These are phyloP conservation scores for Penicillium sp. DNA, from an alignment of 2,329 filamentous ascomycete genomes.

Conservation along the genomic window DNA sequence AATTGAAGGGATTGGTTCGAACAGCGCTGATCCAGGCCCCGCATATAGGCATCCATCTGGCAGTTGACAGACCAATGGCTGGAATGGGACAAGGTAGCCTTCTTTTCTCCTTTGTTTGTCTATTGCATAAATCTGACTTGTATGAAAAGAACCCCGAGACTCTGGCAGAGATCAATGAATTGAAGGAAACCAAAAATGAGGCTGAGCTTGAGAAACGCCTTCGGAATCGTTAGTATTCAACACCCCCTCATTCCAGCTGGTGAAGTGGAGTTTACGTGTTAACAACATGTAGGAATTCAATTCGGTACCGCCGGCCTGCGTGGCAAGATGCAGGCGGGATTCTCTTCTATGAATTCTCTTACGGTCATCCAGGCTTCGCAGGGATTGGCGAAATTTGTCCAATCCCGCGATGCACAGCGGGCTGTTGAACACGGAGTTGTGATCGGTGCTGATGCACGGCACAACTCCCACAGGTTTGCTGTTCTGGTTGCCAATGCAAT, in stretches of 20 bases:
- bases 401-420: constrained; percentile 40
- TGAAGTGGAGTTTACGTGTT: background rate
- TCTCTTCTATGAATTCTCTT: constrained; percentile 57
- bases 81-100: constrained; percentile 49
- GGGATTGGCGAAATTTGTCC: constrained; percentile 59
- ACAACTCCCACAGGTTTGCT: constrained; percentile 61
- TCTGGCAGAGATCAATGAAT: constrained; percentile 50
- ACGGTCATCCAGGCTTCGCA: constrained; percentile 62
- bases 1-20: background rate
- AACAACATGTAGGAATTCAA: constrained; percentile 43
- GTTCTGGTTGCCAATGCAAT: constrained; percentile 58
- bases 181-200: constrained; percentile 45
- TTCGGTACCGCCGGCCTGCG: constrained; percentile 62
- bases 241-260: background rate
- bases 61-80: constrained; percentile 54
- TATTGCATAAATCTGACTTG: background rate
- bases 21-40: no score
- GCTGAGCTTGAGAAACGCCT: constrained; percentile 52
- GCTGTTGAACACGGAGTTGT: constrained; percentile 50
- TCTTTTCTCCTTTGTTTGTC: background rate
- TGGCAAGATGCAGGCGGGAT: constrained; percentile 63
- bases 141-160: constrained; percentile 46
- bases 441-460: constrained; percentile 60
- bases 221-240: constrained; percentile 38
- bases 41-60: constrained; percentile 30